Evolutionary conservation across 2,329 filamentous ascomycete genomes (phyloP), one percentile per base, ranked within the genome.

Genomic region (Fusarium staphyleae): DNA sequence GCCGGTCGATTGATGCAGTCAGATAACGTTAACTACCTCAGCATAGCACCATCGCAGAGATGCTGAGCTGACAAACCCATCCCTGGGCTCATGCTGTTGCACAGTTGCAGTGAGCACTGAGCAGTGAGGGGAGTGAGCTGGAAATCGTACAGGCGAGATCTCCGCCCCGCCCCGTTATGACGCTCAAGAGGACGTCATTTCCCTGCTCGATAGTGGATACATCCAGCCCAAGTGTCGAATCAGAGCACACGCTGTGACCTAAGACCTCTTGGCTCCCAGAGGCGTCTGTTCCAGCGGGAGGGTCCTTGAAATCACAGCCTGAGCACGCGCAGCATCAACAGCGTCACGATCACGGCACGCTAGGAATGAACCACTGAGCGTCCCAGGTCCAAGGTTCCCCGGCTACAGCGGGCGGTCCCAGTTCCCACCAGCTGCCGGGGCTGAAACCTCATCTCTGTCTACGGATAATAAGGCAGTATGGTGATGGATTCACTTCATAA

Each of bases 121-220:
- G n/a, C n/a, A 22, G 19, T 22, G 22, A 24, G 22, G 22, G 22
- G 22, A 24, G 22, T 5, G 22, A 24, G 32, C 41, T 39, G 18
- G 19, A 49, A 58, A 59, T 47, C 24, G 48, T 58, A 4, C 35
- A 44, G 48, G 24, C 48, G 48, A 63, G 57, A 64, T 62, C 61
- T 65, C 60, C 51, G 43, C 30, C 45, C 52, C 55, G 50, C 53
- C 56, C 60, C 52, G 58, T 65, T 66, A 69, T 69, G 67, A 69
- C 67, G 67, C 62, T 54, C 34, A 53, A 47, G 52, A 59, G 57
- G 67, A 69, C 67, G 67, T 69, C 62, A 69, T 60, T 32, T 37
- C 29, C 43, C 33, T 33, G 33, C 22, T 33, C 8, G 3, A 45
- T 34, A 58, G 52, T 42, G 50, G 55, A 35, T 40, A 47, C 48